Conservation (phyloP, 345 rosid genomes). For the Passiflora organensis region DNA sequence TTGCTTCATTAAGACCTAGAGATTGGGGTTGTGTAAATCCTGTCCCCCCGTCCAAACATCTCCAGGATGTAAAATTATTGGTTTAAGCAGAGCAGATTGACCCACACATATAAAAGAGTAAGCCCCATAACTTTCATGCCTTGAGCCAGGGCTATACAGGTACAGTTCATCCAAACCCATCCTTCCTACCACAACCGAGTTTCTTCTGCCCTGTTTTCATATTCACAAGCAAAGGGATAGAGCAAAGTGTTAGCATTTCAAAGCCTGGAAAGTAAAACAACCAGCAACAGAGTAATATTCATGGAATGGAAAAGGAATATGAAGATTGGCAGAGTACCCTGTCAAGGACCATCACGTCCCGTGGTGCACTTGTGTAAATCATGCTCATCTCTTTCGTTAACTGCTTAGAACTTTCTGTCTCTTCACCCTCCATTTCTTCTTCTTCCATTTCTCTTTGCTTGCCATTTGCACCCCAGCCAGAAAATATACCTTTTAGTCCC, state of each 20-base stretch:
- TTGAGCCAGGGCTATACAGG: conserved; percentile 78
- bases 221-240: too few relatives aligned
- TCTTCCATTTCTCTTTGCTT: conserved; percentile 20
- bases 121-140: conserved; percentile 54
- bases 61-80: conserved; percentile 51
- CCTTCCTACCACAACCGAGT: conserved; percentile 64
- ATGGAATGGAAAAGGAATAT: not conserved
- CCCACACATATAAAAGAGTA: conserved; percentile 71
- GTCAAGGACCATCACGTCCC: conserved; percentile 59
- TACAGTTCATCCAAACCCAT: conserved; percentile 71
- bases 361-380: conserved; percentile 71
- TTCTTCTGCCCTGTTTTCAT: conserved; percentile 66
- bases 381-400: conserved; percentile 64
- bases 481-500: conserved; percentile 10
- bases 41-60: conserved; percentile 65
- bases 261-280: not conserved
- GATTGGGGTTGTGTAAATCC: conserved; percentile 69
- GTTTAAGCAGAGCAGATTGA: conserved; percentile 57
- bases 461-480: conserved; percentile 5
- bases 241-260: not conserved
- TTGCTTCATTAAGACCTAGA: conserved; percentile 11
- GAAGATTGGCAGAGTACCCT: conserved; percentile 39
- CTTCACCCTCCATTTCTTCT: conserved; percentile 55
- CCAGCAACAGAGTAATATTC: not conserved
- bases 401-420: conserved; percentile 56